Percentiles rank a stretch among this genome's conserved stretches.
These are phyloP conservation scores for Mucor saturninus DNA, from an alignment of 371 early-diverging fungal species.

Conservation along the genomic window DNA sequence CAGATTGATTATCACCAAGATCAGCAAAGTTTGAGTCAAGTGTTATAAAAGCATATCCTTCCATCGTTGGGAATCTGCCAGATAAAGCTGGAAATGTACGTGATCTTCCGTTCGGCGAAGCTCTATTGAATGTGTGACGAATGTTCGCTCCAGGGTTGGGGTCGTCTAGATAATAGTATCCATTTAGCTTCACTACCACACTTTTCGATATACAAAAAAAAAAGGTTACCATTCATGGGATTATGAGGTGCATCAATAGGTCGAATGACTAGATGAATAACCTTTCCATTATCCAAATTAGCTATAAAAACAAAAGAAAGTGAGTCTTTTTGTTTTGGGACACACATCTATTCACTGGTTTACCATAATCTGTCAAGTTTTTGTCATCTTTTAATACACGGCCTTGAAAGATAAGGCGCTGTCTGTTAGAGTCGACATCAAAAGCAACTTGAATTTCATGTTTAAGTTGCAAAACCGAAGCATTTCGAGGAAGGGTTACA, in stretches of 20 bases:
- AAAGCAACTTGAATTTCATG: constrained; percentile 55
- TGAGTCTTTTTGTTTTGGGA: background rate
- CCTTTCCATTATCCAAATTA: constrained; percentile 63
- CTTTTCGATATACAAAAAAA: background rate
- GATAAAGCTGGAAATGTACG: constrained; percentile 31
- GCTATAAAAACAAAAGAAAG: constrained; percentile 22
- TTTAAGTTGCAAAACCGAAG: constrained; percentile 62
- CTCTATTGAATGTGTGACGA: constrained; percentile 6
- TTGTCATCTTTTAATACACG: constrained; percentile 63
- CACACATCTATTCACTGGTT: background rate
- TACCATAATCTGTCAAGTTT: constrained; percentile 61
- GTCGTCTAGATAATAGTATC: constrained; percentile 16
- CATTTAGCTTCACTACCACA: too few relatives aligned
- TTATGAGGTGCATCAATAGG: constrained; percentile 60
- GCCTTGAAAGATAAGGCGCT: constrained; percentile 67
- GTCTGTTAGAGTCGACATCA: constrained; percentile 58
- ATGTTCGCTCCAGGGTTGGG: constrained; percentile 18
- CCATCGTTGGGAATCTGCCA: constrained; percentile 39
- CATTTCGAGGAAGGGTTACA: constrained; percentile 53
- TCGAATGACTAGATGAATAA: constrained; percentile 65
- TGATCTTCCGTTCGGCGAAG: constrained; percentile 4
- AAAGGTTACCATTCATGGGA: constrained; percentile 52
- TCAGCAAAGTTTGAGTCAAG: constrained; percentile 39
- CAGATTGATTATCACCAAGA: constrained; percentile 40
- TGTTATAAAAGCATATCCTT: constrained; percentile 56